Conservation (phyloP, 164 flowering plant genomes). For the Buxus sempervirens region DNA sequence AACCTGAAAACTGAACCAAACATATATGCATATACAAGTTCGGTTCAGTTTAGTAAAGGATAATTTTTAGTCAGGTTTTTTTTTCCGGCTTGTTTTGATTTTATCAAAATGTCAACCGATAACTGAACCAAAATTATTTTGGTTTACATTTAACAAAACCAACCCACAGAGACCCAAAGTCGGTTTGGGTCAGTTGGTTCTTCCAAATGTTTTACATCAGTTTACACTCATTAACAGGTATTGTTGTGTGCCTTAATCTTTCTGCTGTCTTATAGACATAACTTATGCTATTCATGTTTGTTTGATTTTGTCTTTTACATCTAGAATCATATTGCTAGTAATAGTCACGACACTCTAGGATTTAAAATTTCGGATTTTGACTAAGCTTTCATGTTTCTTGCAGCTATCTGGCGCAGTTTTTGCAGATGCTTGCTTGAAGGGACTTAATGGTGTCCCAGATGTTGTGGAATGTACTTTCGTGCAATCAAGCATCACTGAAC, state of each 20-base stretch:
- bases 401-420: conserved; percentile 94
- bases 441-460: conserved; percentile 97
- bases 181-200: too few species aligned
- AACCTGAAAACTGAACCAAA: too few species aligned
- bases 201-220: too few species aligned
- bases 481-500: conserved; percentile 75
- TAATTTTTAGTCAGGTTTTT: too few species aligned
- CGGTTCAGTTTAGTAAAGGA: too few species aligned
- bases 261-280: not conserved
- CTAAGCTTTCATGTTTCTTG: conserved; percentile 10
- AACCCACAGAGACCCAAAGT: too few species aligned
- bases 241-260: not conserved
- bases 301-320: not conserved
- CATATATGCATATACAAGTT: too few species aligned
- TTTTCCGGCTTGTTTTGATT: too few species aligned
- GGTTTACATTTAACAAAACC: too few species aligned
- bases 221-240: not conserved
- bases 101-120: too few species aligned
- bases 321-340: not conserved
- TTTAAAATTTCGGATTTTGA: not conserved
- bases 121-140: too few species aligned
- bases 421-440: conserved; percentile 98
- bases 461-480: conserved; percentile 88
- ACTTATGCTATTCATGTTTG: too few species aligned
- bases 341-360: not conserved